Evolutionary conservation across 148 eudicot genomes (phyloP), one percentile per base, ranked within the genome.

Genomic region (Nyssa sinensis): DNA sequence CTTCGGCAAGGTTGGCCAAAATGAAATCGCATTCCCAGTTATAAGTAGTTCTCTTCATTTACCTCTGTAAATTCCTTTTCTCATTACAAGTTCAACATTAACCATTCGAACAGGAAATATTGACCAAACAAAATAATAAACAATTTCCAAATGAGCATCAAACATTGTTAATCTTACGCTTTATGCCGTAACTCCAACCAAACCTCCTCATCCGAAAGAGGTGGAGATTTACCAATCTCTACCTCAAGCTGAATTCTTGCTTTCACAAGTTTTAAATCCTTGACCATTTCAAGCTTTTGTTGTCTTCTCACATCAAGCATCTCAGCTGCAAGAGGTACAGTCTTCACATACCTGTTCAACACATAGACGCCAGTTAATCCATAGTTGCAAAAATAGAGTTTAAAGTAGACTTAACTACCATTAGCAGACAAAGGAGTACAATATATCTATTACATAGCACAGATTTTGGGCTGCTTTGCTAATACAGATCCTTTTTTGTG

Each of bases 211-310:
- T 96, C 97, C 33, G 90, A 84, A 51, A 96, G 90, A 73, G 93
- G 94, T 67, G 99, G 99, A 37, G 98, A 84, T 91, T 96, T 93
- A 55, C 99, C 99, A 74, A 93, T 96, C 85, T 93, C 99, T 62
- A 86, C 83, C 82, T 96, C 99, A 81, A 96, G 87, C 23, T 84
- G 78, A 61, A 78, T 88, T 69, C 92, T 88, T 30, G 97, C 93
- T 76, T 86, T 84, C 79, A 91, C 98, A 19, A 66, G 74, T 57
- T 91, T 85, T 67, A 96, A 67, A 64, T 88, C 94, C 78, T 87
- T 86, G 27, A 91, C 88, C 89, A 96, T 93, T 86, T 93, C 93
- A 74, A 93, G 92, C 84, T 96, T 96, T 74, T 96, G 99, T 70
- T 72, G 79, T 74, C 80, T 91, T 75, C 97, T 89, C 59, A 96